Evolutionary conservation across 352 stramenopile species (phyloP).

Genomic region (Globisporangium orthogonon): DNA sequence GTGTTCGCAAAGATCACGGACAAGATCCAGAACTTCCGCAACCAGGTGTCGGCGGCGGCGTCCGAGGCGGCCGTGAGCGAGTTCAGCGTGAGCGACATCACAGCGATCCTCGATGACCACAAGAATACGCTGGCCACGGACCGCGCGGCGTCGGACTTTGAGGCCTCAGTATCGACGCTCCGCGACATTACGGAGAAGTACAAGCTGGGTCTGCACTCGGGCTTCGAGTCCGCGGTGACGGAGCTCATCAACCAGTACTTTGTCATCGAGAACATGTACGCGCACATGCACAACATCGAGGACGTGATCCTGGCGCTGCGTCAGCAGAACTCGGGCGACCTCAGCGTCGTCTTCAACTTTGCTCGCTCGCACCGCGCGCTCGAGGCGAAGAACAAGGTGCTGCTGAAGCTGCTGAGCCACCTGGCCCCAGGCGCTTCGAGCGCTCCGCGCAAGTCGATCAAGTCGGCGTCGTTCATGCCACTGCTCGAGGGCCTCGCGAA

Average conservation of each 20-base stretch:
- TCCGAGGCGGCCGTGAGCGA: conserved; percentile 13
- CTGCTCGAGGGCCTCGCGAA: conserved; percentile 84
- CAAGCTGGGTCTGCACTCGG: conserved; percentile 60
- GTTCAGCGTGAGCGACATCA: conserved; percentile 54
- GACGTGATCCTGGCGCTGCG: conserved; percentile 82
- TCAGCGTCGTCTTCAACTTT: conserved; percentile 81
- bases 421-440: conserved; percentile 32
- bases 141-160: conserved; percentile 62
- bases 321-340: conserved; percentile 87
- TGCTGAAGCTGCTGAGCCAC: conserved; percentile 64
- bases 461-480: conserved; percentile 62
- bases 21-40: conserved; percentile 71
- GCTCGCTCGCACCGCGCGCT: conserved; percentile 91
- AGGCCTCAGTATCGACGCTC: conserved; percentile 58
- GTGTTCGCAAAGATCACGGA: conserved; percentile 90
- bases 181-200: conserved; percentile 76
- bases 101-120: conserved; percentile 55
- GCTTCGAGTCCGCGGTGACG: conserved; percentile 52
- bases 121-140: conserved; percentile 48
- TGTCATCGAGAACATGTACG: conserved; percentile 67
- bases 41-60: conserved; percentile 24
- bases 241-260: conserved; percentile 83
- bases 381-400: conserved; percentile 76
- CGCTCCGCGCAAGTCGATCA: conserved; percentile 43
- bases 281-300: conserved; percentile 73